Evolutionary conservation across 2,329 filamentous ascomycete genomes (phyloP).

Genomic region (Penicillium sp.): DNA sequence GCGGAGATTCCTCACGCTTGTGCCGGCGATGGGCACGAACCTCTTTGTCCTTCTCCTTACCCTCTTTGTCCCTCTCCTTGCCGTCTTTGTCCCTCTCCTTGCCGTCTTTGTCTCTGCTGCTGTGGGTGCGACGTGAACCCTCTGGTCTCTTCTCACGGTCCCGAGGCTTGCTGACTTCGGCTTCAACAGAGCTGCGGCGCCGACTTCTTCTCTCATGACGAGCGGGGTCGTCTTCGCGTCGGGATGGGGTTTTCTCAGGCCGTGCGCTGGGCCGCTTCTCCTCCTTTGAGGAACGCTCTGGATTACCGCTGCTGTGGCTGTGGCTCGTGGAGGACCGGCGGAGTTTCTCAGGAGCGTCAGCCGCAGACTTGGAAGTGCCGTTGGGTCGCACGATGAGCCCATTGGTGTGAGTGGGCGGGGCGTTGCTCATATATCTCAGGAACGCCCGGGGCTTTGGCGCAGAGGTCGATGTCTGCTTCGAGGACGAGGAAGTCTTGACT

Average conservation of each 20-base stretch:
- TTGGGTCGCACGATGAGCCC: slow-evolving; percentile 46
- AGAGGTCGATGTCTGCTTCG: slow-evolving; percentile 31
- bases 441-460: slow-evolving; percentile 31
- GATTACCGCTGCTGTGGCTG: slow-evolving; percentile 31
- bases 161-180: slow-evolving; percentile 23
- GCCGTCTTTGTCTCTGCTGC: slow-evolving; percentile 23
- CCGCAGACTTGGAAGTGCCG: slow-evolving; percentile 34
- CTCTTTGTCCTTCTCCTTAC: slow-evolving; percentile 21
- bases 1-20: slow-evolving; percentile 35
- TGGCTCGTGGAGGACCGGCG: slow-evolving; percentile 39
- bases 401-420: slow-evolving; percentile 44
- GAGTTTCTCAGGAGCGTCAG: slow-evolving; percentile 34
- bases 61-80: slow-evolving; percentile 20
- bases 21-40: slow-evolving; percentile 31
- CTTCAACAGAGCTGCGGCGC: slow-evolving; percentile 27
- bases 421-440: slow-evolving; percentile 44
- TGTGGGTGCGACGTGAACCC: slow-evolving; percentile 30
- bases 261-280: slow-evolving; percentile 31
- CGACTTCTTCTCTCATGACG: slow-evolving; percentile 31
- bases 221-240: slow-evolving; percentile 35
- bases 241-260: slow-evolving; percentile 32
- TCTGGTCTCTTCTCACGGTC: slow-evolving; percentile 22
- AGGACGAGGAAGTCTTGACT: slow-evolving; percentile 31
- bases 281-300: slow-evolving; percentile 28
- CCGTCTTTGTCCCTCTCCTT: background rate